Base-by-base conservation (phyloP, 2,329 filamentous ascomycete species). In the Pseudocercospora musae region DNA sequence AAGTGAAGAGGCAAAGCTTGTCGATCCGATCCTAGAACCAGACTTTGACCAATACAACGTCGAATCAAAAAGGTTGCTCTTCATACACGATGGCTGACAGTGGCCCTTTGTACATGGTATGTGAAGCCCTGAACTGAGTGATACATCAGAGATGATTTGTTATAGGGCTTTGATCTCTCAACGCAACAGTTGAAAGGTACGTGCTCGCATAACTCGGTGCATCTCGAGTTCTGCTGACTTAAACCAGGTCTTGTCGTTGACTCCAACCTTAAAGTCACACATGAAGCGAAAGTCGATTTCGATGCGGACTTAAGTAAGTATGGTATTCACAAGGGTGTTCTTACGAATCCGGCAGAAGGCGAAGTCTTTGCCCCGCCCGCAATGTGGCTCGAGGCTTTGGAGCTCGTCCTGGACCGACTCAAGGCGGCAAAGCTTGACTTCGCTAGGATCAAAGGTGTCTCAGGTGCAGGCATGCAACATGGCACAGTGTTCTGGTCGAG, bases 381-480 rank as follows among this genome's bases (percentile, higher is more conserved):
- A 57, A 87, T 98, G 86, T 99, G 92, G 90, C 85, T 98, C 63
- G 94, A 98, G 77, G 91, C 94, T 21, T 80, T 98, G 49, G 92
- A 98, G 74, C 85, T 94, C 18, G 92, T 97, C 15, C 84, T 98
- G 60, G 78, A 82, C 53, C 87, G 90, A 15, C 82, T 99, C 65
- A 83, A 85, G 69, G 83, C 87, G 46, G 84, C 87, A 63, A 87
- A 87, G 0, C 84, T 91, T 59, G 89, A 92, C 68, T 89, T 97
- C 71, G 78, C 82, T 57, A 85, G 85, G 57, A 87, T 99, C 66
- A 87, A 85, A 72, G 94, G 91, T 29, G 84, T 99, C 69, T 94
- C 91, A 72, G 95, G 92, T 66, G 93, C 94, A 15, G 93, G 95
- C 59, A 96, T 98, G 84, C 95, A 99, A 81, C 95, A 98, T 77